phyloP scores from a whole-genome alignment of 169 alveolate genomes.

The Eimeria sp. region DNA sequence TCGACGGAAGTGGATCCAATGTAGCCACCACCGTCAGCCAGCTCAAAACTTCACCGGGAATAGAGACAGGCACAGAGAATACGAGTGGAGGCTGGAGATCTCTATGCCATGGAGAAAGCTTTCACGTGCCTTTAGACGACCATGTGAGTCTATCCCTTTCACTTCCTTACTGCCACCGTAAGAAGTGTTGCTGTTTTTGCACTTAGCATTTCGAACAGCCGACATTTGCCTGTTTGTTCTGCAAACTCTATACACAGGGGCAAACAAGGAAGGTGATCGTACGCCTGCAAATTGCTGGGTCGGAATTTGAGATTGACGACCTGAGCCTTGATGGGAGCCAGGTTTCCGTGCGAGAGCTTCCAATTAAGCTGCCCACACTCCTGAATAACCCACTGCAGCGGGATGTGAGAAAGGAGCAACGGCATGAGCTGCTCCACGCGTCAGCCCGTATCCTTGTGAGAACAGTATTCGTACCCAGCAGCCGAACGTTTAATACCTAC shows the following conservation, averaged over 20 bases:
- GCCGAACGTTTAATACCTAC: constrained; percentile 49
- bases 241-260: constrained; percentile 25
- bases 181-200: neutral
- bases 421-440: constrained; percentile 31
- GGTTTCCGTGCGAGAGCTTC: constrained; percentile 45
- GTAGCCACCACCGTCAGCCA: neutral
- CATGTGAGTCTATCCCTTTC: neutral
- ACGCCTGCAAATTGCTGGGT: constrained; percentile 51
- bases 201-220: neutral
- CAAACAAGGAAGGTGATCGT: constrained; percentile 59
- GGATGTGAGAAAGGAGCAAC: constrained; percentile 20
- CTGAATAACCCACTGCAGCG: neutral
- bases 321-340: constrained; percentile 38
- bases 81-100: constrained; percentile 3
- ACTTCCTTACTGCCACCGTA: neutral
- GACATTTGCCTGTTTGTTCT: neutral
- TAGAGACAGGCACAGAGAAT: neutral
- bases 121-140: constrained; percentile 52
- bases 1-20: neutral
- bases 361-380: constrained; percentile 22
- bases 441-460: constrained; percentile 63
- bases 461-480: constrained; percentile 58
- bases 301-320: constrained; percentile 57
- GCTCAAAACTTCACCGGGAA: neutral
- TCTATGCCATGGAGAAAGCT: constrained; percentile 55